Conservation (phyloP, 2,329 filamentous ascomycete species). For the Fusarium miscanthi region DNA sequence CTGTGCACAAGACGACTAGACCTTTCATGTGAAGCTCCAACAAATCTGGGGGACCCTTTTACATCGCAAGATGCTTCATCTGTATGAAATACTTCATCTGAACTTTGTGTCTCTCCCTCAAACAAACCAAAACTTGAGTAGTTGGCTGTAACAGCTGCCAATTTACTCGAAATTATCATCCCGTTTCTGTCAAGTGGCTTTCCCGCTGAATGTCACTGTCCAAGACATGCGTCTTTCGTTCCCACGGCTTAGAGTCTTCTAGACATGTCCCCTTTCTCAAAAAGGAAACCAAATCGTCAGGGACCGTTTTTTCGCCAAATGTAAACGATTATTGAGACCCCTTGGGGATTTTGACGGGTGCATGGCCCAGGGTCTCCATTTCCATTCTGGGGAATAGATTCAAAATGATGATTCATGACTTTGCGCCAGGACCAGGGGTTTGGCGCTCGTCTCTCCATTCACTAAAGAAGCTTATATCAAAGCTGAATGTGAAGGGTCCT, state of each 20-base stretch:
- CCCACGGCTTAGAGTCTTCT: neutral
- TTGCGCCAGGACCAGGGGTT: constrained; percentile 2
- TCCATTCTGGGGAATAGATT: neutral
- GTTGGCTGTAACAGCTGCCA: neutral
- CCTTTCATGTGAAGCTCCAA: neutral
- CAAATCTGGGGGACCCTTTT: neutral
- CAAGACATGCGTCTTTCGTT: neutral
- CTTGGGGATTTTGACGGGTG: neutral
- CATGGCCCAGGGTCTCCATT: neutral
- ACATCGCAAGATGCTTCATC: neutral
- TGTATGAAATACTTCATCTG: neutral
- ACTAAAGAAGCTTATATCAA: constrained; percentile 27
- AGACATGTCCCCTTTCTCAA: neutral
- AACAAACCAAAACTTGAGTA: neutral
- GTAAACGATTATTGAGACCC: constrained; percentile 13
- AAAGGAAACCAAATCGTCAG: constrained; percentile 33
- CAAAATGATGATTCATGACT: constrained; percentile 42
- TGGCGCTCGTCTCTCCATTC: neutral
- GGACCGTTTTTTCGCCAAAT: neutral
- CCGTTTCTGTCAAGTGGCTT: neutral
- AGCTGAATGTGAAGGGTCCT: constrained; percentile 8
- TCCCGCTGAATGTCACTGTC: neutral
- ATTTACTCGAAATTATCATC: neutral
- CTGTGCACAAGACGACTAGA: neutral
- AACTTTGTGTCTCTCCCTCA: neutral